A percentile compares a stretch with the other conserved stretches of the same genome.
phyloP scores from a whole-genome alignment of 345 rosid genomes.

The Carallia pectinifolia region DNA sequence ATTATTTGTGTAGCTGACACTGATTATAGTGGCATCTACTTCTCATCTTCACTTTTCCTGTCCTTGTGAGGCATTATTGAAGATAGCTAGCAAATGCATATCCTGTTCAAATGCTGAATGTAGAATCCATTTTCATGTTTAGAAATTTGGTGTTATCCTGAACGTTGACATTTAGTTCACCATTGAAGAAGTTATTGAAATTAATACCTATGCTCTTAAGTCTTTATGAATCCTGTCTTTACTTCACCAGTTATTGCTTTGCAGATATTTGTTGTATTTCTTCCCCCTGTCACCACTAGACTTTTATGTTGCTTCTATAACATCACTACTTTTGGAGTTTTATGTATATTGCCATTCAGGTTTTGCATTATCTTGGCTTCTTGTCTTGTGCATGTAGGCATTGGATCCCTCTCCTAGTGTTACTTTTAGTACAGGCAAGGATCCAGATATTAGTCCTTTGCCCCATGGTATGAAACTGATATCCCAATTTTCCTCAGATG shows the following conservation, averaged over 20 bases:
- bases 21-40: background rate
- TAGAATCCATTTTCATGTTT: too few species aligned
- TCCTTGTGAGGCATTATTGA: too few species aligned
- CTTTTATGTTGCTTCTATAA: background rate
- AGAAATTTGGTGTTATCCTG: too few species aligned
- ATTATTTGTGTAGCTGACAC: too few species aligned
- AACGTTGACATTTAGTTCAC: too few species aligned
- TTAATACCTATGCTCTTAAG: too few species aligned
- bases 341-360: conserved; percentile 8
- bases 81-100: too few species aligned
- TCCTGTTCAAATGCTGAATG: too few species aligned
- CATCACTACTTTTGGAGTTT: background rate
- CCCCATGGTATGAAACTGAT: conserved; percentile 24
- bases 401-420: conserved; percentile 53
- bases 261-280: background rate
- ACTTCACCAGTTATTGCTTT: too few species aligned
- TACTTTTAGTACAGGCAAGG: conserved; percentile 37
- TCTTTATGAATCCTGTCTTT: too few species aligned
- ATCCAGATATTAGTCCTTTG: conserved; percentile 32
- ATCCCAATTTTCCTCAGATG: background rate
- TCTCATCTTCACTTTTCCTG: background rate
- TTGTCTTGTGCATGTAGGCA: conserved; percentile 40
- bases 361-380: conserved; percentile 9
- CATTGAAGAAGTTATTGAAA: too few species aligned
- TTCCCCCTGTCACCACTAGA: background rate